Conservation (phyloP, 2,329 filamentous ascomycete genomes). For the Lomentospora prolificans region DNA sequence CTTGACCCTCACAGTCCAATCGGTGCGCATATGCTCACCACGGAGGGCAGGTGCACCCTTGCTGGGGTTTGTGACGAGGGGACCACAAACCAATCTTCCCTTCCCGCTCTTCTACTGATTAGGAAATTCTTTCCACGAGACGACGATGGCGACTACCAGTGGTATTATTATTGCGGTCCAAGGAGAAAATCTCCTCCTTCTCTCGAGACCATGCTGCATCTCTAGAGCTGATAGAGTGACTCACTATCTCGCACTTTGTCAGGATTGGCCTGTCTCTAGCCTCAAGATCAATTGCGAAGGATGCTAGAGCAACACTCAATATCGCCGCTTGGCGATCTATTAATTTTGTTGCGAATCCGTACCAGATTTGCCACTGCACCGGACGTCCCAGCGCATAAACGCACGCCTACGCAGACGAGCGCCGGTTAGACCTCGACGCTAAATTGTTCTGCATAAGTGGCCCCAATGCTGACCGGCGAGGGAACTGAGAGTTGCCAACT, state of each 20-base stretch:
- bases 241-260: too few relatives aligned
- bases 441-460: neutral
- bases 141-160: neutral
- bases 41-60: neutral
- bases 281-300: too few relatives aligned
- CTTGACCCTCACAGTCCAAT: neutral
- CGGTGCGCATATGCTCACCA: neutral
- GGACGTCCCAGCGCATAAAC: neutral
- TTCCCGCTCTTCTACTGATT: neutral
- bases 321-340: too few relatives aligned
- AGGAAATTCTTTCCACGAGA: neutral
- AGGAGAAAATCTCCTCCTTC: neutral
- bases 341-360: neutral
- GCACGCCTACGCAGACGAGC: neutral
- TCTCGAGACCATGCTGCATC: neutral
- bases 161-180: neutral
- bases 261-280: too few relatives aligned
- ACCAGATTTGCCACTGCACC: neutral
- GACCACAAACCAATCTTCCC: conserved; percentile 1
- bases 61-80: neutral
- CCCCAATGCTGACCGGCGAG: too few relatives aligned
- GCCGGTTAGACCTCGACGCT: neutral
- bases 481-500: too few relatives aligned
- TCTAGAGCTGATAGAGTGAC: too few relatives aligned
- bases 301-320: too few relatives aligned